Evolutionary conservation across 192 early-diverging fungal species (phyloP), one percentile per base, ranked within the genome.

Genomic region (Umbelopsis vinacea): DNA sequence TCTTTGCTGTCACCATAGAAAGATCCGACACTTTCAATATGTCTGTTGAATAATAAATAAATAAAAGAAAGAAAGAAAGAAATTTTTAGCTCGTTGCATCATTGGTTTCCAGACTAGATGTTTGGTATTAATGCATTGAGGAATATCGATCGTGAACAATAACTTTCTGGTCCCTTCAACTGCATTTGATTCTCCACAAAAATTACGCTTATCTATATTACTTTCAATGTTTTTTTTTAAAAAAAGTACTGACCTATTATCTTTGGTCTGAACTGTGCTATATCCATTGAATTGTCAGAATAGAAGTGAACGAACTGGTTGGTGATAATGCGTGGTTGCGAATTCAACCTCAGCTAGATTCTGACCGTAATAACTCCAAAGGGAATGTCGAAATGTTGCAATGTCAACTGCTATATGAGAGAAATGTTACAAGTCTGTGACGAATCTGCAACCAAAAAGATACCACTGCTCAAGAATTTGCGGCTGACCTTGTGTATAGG

Each of bases 1-100:
- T 52, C 38, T 78, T 76, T 15, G 81, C 77, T 7, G 77, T 76
- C 2, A 82, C 75, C 14, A 75, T 71, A 2, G 81, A 74, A 40
- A 79, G 76, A 72, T 82, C 81, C 17, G 81, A 52, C 10, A 35
- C 70, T 45, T 43, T 52, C 50, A 71, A 45, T 26, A 71, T 71
- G 1, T 54, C 70, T 71, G 15, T 29, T 17, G 17, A 40, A 57
- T 57, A 17, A 4, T 29, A 55, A 29, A 55, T 14, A 14, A 14
- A 14, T 48, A n/a, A 48, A 19, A 14, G 6, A 43, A 43, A 43
- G 0, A 43, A 43, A 43, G 40, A 43, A 43, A 7, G 40, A 12
- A 50, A 57, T 12, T 8, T 15, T 57, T 57, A 29, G 29, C 29
- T 8, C 4, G 7, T 14, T 57, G 54, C 54, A 57, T 23, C 54